Evolutionary conservation across 345 rosid genomes (phyloP).

Genomic region (Pelargonium nanum): DNA sequence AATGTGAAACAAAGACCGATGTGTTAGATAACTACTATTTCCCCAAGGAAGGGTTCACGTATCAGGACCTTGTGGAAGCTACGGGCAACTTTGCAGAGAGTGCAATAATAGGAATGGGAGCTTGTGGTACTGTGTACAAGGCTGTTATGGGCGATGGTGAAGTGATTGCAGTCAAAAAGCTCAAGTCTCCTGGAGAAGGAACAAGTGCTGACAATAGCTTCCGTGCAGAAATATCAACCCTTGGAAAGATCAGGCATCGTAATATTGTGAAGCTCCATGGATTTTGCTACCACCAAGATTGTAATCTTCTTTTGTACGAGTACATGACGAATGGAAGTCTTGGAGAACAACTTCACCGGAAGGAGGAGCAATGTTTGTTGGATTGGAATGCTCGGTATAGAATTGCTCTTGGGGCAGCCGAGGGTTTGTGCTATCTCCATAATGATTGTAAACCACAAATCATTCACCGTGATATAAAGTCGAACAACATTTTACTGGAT

Average conservation of each 20-base stretch:
- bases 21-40: slow-evolving; percentile 47
- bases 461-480: slow-evolving; percentile 73
- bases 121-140: slow-evolving; percentile 66
- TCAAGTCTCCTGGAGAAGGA: slow-evolving; percentile 51
- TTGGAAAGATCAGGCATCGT: slow-evolving; percentile 72
- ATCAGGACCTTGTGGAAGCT: slow-evolving; percentile 58
- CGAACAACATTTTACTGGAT: slow-evolving; percentile 70
- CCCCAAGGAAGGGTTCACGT: slow-evolving; percentile 62
- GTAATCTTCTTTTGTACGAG: slow-evolving; percentile 66
- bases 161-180: slow-evolving; percentile 62
- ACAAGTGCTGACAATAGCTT: slow-evolving; percentile 55
- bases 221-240: slow-evolving; percentile 66
- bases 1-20: slow-evolving; percentile 30
- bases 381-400: slow-evolving; percentile 56
- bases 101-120: slow-evolving; percentile 59
- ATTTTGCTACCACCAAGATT: slow-evolving; percentile 60
- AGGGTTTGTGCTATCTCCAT: slow-evolving; percentile 72
- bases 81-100: slow-evolving; percentile 57
- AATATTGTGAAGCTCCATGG: slow-evolving; percentile 78
- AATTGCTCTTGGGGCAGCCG: slow-evolving; percentile 74
- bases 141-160: slow-evolving; percentile 58
- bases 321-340: slow-evolving; percentile 73
- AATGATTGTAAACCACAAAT: slow-evolving; percentile 73
- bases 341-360: slow-evolving; percentile 56
- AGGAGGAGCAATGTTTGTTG: slow-evolving; percentile 25